Evolutionary conservation across 306 rosid species (phyloP).

Genomic region (Amphicarpaea edgeworthii): DNA sequence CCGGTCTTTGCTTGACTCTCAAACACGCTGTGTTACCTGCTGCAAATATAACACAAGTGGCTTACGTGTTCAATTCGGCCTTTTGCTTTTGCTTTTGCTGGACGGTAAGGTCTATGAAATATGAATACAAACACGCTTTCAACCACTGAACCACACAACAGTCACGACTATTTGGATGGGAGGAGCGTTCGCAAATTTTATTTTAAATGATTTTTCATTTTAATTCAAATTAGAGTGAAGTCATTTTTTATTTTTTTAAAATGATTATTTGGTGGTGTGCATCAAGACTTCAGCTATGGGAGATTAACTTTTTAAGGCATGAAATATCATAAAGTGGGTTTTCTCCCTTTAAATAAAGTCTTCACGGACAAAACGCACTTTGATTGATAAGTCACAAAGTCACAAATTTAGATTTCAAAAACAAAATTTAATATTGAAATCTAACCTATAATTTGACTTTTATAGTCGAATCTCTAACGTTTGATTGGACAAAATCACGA

Average conservation of each 20-base stretch:
- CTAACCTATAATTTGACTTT: no score
- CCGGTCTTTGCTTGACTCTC: background rate
- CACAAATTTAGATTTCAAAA: no score
- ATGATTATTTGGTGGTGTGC: background rate
- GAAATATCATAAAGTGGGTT: no score
- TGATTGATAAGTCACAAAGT: no score
- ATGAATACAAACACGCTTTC: background rate
- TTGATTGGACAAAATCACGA: no score
- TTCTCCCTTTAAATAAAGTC: no score
- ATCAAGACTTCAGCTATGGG: no score
- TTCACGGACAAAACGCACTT: no score
- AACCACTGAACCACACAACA: background rate
- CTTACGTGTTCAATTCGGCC: background rate
- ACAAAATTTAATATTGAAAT: no score
- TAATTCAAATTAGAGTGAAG: background rate
- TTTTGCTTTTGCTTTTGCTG: slow-evolving; percentile 2
- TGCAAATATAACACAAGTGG: background rate
- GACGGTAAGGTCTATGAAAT: background rate
- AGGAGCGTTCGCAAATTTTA: background rate
- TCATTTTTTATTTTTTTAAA: background rate
- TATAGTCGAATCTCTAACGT: no score
- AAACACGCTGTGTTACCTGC: background rate
- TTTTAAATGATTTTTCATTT: background rate
- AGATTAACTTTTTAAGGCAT: no score
- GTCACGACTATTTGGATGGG: background rate